Conservation (phyloP, 257 asterid genomes). For the Scutellaria minor region DNA sequence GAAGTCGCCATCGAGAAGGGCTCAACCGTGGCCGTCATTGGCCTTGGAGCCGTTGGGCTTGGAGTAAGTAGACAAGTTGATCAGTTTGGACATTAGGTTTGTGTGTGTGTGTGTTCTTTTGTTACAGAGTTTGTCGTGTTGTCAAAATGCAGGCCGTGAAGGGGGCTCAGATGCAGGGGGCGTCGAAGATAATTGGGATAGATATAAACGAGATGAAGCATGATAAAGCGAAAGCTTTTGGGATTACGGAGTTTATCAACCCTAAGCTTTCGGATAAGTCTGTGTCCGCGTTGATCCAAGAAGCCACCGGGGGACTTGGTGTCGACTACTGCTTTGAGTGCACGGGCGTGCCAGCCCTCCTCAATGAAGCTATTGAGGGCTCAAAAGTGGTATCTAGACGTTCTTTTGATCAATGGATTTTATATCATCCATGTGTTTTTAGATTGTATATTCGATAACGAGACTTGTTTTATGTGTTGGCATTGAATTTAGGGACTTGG, state of each 20-base stretch:
- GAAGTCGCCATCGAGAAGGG: slow-evolving; percentile 58
- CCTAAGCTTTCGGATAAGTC: slow-evolving; percentile 54
- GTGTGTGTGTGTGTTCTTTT: background rate
- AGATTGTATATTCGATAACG: background rate
- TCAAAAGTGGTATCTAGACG: slow-evolving; percentile 59
- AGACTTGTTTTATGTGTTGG: background rate
- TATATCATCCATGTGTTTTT: too few relatives aligned
- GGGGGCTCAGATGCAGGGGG: slow-evolving; percentile 63
- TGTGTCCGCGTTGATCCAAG: slow-evolving; percentile 61
- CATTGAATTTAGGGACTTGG: slow-evolving; percentile 50
- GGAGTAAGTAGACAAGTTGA: slow-evolving; percentile 49
- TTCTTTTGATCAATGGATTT: background rate
- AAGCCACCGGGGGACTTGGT: slow-evolving; percentile 74
- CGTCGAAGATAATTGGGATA: slow-evolving; percentile 67
- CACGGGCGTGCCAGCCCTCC: slow-evolving; percentile 64
- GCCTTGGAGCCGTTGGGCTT: slow-evolving; percentile 89
- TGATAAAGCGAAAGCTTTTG: slow-evolving; percentile 60
- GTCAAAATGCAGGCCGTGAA: slow-evolving; percentile 50
- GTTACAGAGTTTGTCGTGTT: background rate
- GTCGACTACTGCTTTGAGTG: slow-evolving; percentile 74
- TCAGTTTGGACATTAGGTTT: background rate
- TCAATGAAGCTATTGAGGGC: slow-evolving; percentile 71
- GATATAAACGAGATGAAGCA: slow-evolving; percentile 63
- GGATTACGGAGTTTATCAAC: slow-evolving; percentile 73
- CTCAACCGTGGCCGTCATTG: slow-evolving; percentile 73